phyloP scores from a whole-genome alignment of 2,329 filamentous ascomycete genomes.

The Metarhizium anisopliae region DNA sequence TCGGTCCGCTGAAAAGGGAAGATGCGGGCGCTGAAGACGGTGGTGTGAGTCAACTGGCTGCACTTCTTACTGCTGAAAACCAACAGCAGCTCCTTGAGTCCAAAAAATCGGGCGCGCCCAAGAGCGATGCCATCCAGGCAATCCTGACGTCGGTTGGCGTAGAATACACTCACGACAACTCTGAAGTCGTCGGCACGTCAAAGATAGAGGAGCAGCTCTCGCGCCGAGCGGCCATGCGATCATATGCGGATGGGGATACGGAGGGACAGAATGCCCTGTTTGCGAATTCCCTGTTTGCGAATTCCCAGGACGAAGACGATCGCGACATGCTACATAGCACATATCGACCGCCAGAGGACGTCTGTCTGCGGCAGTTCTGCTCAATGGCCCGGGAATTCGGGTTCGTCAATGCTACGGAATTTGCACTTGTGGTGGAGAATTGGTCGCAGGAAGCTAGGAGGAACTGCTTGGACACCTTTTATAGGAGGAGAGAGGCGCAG shows the following conservation, averaged over 20 bases:
- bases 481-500: conserved; percentile 53
- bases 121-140: conserved; percentile 72
- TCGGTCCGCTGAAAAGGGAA: conserved; percentile 35
- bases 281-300: conserved; percentile 49
- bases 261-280: conserved; percentile 51
- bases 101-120: conserved; percentile 29
- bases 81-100: conserved; percentile 27
- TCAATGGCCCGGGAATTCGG: conserved; percentile 77
- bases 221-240: conserved; percentile 59
- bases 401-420: conserved; percentile 67
- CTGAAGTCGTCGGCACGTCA: conserved; percentile 87
- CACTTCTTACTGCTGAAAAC: conserved; percentile 36
- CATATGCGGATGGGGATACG: conserved; percentile 32
- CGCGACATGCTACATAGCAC: conserved; percentile 23
- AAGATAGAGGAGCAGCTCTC: conserved; percentile 82
- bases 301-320: conserved; percentile 30
- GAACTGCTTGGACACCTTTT: conserved; percentile 73
- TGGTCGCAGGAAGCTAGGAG: conserved; percentile 80
- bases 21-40: conserved; percentile 50
- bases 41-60: conserved; percentile 65
- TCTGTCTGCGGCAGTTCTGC: conserved; percentile 78
- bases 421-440: conserved; percentile 81
- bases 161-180: conserved; percentile 93
- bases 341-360: conserved; percentile 66
- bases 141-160: conserved; percentile 85